A percentile compares a stretch with the other conserved stretches of the same genome.
These are phyloP conservation scores for Dioscorea alata DNA, from an alignment of 106 monocot species.

Conservation along the genomic window DNA sequence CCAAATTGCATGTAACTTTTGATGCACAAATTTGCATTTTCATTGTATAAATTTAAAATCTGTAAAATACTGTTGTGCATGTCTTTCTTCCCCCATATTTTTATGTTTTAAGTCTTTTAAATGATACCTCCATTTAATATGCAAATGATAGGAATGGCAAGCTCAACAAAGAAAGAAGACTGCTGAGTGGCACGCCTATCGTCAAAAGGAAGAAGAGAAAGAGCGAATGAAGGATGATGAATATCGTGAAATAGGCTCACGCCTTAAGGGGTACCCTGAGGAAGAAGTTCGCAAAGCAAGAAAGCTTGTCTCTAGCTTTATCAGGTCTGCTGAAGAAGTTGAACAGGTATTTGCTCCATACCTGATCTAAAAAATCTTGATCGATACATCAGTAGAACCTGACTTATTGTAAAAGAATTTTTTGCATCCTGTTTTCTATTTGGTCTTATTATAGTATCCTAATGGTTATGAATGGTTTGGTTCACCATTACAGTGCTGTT, in stretches of 20 bases:
- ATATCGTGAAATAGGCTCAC: constrained; percentile 85
- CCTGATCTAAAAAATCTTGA: too few species aligned
- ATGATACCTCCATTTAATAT: too few species aligned
- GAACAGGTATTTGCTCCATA: constrained; percentile 51
- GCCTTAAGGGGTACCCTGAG: constrained; percentile 83
- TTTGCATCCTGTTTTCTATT: too few species aligned
- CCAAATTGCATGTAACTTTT: not conserved
- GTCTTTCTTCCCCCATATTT: too few species aligned
- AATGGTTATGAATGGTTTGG: too few species aligned
- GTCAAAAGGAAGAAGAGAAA: constrained; percentile 68
- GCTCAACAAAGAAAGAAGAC: constrained; percentile 75
- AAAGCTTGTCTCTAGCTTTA: constrained; percentile 82
- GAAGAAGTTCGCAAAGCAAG: constrained; percentile 86
- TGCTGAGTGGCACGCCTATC: constrained; percentile 83
- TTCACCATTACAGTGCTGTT: too few species aligned
- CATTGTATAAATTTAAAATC: not conserved
- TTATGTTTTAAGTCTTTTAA: too few species aligned
- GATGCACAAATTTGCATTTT: not conserved
- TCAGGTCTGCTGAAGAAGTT: constrained; percentile 80
- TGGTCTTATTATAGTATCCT: too few species aligned
- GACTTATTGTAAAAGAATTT: too few species aligned
- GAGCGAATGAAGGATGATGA: constrained; percentile 63
- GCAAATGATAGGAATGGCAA: constrained; percentile 83
- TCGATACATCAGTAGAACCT: too few species aligned
- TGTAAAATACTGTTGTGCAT: not conserved